Evolutionary conservation across 306 rosid species (phyloP).

Genomic region (Erythrophleum fordii): DNA sequence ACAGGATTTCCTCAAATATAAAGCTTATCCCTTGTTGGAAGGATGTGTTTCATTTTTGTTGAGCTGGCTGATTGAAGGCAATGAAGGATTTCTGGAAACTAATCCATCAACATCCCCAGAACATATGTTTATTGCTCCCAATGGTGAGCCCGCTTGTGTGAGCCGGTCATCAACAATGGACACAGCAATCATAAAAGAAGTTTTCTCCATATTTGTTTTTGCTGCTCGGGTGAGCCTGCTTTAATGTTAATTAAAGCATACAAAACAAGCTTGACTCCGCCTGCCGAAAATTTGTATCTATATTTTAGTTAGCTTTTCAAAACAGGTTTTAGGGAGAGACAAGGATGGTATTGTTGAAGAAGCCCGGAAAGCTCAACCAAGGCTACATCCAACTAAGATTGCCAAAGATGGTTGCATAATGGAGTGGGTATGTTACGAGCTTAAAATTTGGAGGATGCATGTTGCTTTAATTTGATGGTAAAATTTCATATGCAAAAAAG

Average conservation of each 20-base stretch:
- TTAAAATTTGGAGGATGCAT: constrained; percentile 3
- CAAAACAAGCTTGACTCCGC: background rate
- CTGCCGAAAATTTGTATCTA: background rate
- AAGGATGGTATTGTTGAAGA: constrained; percentile 50
- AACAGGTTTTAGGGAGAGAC: constrained; percentile 60
- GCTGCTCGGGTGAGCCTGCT: constrained; percentile 67
- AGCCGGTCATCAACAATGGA: constrained; percentile 86
- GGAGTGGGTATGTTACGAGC: constrained; percentile 71
- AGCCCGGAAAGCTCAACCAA: constrained; percentile 50
- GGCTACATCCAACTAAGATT: constrained; percentile 59
- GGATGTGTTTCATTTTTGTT: constrained; percentile 74
- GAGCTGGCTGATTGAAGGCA: constrained; percentile 81
- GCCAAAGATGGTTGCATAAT: constrained; percentile 74
- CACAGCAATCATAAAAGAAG: constrained; percentile 68
- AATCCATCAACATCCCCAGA: constrained; percentile 93
- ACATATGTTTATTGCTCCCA: constrained; percentile 69
- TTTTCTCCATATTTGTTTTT: constrained; percentile 57
- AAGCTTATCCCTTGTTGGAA: constrained; percentile 82
- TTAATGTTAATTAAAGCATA: background rate
- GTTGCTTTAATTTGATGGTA: background rate
- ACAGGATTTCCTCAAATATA: constrained; percentile 67
- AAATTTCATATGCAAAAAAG: background rate
- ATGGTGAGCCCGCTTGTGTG: constrained; percentile 76
- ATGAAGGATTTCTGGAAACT: constrained; percentile 66
- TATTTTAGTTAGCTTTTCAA: background rate